Evolutionary conservation across 768 basidiomycete genomes (phyloP).

Genomic region (Lactarius sp.): DNA sequence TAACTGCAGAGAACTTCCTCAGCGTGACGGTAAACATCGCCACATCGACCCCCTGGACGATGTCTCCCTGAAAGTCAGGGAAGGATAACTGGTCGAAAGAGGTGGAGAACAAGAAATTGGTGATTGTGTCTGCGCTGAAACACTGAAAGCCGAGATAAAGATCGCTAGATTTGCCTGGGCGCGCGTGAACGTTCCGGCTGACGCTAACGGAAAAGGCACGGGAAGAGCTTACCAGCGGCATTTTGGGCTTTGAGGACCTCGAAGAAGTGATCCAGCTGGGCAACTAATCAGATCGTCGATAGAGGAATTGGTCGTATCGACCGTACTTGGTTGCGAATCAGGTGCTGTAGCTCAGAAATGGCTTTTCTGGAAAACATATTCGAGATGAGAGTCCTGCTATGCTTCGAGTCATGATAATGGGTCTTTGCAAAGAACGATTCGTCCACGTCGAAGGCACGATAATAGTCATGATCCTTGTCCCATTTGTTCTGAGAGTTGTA

Average conservation of each 20-base stretch:
- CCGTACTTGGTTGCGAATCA: constrained; percentile 34
- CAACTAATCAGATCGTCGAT: not conserved
- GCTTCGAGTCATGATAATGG: constrained; percentile 34
- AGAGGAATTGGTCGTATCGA: not conserved
- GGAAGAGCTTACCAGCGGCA: not conserved
- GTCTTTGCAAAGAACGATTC: constrained; percentile 37
- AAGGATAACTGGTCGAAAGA: constrained; percentile 33
- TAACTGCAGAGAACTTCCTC: constrained; percentile 5
- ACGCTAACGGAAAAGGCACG: too few relatives aligned
- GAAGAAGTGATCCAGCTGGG: constrained; percentile 35
- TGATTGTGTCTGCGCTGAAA: constrained; percentile 41
- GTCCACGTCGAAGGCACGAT: constrained; percentile 36
- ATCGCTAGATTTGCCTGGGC: constrained; percentile 29
- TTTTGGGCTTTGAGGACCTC: constrained; percentile 8
- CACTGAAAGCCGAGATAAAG: constrained; percentile 41
- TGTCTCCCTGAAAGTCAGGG: constrained; percentile 35
- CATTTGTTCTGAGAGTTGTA: constrained; percentile 28
- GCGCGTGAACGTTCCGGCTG: not conserved
- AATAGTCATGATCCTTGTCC: constrained; percentile 38
- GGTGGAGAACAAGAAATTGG: constrained; percentile 39
- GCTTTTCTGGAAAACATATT: constrained; percentile 39
- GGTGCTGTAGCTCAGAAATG: constrained; percentile 34
- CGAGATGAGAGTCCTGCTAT: constrained; percentile 32
- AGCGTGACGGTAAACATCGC: constrained; percentile 30
- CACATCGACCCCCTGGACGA: constrained; percentile 34